These are phyloP conservation scores for Lotus japonicus DNA, from an alignment of 306 rosid species.

Conservation along the genomic window DNA sequence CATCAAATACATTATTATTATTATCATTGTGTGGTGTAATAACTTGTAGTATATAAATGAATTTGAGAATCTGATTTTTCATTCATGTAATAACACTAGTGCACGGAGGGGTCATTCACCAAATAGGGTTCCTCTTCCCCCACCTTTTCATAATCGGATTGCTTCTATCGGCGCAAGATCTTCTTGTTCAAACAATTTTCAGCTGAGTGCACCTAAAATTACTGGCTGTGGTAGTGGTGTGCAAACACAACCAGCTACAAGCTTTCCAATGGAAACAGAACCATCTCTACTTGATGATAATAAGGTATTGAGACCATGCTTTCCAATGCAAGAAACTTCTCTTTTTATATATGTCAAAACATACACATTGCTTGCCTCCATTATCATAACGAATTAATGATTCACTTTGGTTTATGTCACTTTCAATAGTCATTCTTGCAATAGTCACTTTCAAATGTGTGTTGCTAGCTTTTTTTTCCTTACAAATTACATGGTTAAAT, in stretches of 20 bases:
- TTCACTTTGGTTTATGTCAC: too few relatives aligned
- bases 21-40: not conserved
- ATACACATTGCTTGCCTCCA: too few relatives aligned
- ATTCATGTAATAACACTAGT: constrained; percentile 17
- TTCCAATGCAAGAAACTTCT: not conserved
- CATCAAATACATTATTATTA: too few relatives aligned
- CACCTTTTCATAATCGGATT: constrained; percentile 41
- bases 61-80: constrained; percentile 13
- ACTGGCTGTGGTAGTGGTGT: too few relatives aligned
- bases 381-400: too few relatives aligned
- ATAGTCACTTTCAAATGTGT: too few relatives aligned
- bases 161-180: constrained; percentile 28
- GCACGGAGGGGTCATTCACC: constrained; percentile 47
- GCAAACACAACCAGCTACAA: constrained; percentile 35
- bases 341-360: not conserved
- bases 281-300: constrained; percentile 43
- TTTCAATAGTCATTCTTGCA: too few relatives aligned
- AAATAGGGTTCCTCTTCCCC: constrained; percentile 66
- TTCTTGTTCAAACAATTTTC: constrained; percentile 35
- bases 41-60: constrained; percentile 5
- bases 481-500: not conserved
- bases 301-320: constrained; percentile 42
- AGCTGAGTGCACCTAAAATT: constrained; percentile 22
- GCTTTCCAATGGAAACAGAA: too few relatives aligned
- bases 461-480: too few relatives aligned